These are phyloP conservation scores for Arabidopsis suecica DNA, from an alignment of 345 rosid species.

Conservation along the genomic window DNA sequence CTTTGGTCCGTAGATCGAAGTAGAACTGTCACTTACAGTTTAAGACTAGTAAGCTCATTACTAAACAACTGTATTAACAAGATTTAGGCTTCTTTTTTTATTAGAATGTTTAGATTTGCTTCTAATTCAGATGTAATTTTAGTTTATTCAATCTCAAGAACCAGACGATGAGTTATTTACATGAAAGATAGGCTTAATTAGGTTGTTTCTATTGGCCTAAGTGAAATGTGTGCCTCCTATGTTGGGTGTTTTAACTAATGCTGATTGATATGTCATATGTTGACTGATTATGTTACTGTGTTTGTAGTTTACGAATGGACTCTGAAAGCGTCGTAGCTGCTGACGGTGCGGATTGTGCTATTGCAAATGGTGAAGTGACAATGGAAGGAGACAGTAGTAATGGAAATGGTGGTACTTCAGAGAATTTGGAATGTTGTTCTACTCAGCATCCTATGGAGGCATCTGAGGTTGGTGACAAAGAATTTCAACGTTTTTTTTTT, in stretches of 20 bases:
- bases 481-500: not conserved
- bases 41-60: not conserved
- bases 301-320: conserved; percentile 56
- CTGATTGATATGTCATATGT: not conserved
- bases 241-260: too few relatives aligned
- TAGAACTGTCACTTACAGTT: not conserved
- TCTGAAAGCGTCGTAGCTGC: conserved; percentile 43
- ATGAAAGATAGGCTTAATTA: too few relatives aligned
- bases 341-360: conserved; percentile 51
- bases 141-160: not conserved
- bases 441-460: conserved; percentile 35
- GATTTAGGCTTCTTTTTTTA: too few relatives aligned
- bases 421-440: conserved; percentile 27
- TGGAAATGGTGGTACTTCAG: conserved; percentile 41
- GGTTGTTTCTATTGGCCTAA: too few relatives aligned
- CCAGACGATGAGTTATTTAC: not conserved
- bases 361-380: conserved; percentile 54
- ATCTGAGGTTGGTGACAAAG: conserved; percentile 42
- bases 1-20: conserved; percentile 5
- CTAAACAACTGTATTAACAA: not conserved
- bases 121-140: not conserved
- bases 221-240: too few relatives aligned
- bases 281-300: not conserved
- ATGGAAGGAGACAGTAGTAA: conserved; percentile 40
- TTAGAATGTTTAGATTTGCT: too few relatives aligned